phyloP scores from a whole-genome alignment of 2,329 filamentous ascomycete genomes.

The Claviceps sp. region DNA sequence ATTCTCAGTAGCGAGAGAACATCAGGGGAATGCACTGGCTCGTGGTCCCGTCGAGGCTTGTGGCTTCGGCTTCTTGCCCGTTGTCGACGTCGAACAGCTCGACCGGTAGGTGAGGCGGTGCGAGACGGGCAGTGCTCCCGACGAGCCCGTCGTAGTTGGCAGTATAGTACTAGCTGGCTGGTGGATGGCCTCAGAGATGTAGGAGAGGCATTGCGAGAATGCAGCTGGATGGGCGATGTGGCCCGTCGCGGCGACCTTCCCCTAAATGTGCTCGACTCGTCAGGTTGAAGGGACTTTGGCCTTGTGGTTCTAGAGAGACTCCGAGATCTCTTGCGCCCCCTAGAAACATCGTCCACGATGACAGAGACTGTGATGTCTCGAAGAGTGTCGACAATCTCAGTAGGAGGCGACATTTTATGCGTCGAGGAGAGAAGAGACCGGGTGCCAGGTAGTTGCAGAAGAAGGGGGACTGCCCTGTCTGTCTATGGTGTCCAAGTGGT shows the following conservation, averaged over 20 bases:
- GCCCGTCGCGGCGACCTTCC: slow-evolving; percentile 27
- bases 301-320: slow-evolving; percentile 20
- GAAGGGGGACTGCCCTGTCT: background rate
- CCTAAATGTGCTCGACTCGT: slow-evolving; percentile 29
- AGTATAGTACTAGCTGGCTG: slow-evolving; percentile 26
- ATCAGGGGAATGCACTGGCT: slow-evolving; percentile 16
- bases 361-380: slow-evolving; percentile 11
- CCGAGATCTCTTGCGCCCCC: slow-evolving; percentile 27
- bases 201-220: slow-evolving; percentile 22
- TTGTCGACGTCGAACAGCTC: slow-evolving; percentile 22
- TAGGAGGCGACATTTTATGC: slow-evolving; percentile 13
- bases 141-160: slow-evolving; percentile 25
- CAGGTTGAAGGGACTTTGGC: slow-evolving; percentile 19
- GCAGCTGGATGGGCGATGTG: slow-evolving; percentile 20
- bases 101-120: slow-evolving; percentile 21
- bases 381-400: slow-evolving; percentile 11
- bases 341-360: slow-evolving; percentile 14
- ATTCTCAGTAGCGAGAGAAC: slow-evolving; percentile 20
- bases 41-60: slow-evolving; percentile 17
- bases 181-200: slow-evolving; percentile 23
- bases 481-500: too few relatives aligned
- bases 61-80: slow-evolving; percentile 26
- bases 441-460: too few relatives aligned
- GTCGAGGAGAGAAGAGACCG: too few relatives aligned
- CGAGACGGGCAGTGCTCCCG: slow-evolving; percentile 32